Conservation (phyloP, 257 asterid genomes). For the Misopates orontium region DNA sequence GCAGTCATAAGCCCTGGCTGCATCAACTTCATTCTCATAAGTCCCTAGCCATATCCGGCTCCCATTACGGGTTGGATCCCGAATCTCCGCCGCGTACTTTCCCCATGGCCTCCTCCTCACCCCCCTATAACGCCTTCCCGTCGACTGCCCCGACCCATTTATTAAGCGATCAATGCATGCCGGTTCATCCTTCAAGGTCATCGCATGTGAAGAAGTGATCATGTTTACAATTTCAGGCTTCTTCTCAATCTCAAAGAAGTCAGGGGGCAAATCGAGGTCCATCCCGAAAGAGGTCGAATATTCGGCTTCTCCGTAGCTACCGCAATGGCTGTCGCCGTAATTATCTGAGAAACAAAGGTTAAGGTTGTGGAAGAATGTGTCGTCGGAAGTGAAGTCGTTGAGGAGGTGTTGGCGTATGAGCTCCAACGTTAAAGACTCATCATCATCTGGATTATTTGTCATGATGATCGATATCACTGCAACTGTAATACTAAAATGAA, state of each 20-base stretch:
- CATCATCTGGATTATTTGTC: no score
- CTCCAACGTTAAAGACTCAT: slow-evolving; percentile 48
- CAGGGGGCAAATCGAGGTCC: slow-evolving; percentile 28
- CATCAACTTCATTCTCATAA: slow-evolving; percentile 60
- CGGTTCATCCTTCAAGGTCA: slow-evolving; percentile 24
- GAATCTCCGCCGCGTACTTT: slow-evolving; percentile 84
- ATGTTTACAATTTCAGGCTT: slow-evolving; percentile 24
- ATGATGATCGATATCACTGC: no score
- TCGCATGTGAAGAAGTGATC: neutral
- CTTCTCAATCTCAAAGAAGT: slow-evolving; percentile 32
- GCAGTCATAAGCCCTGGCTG: slow-evolving; percentile 84
- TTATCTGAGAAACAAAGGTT: slow-evolving; percentile 28
- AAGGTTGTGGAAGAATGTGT: slow-evolving; percentile 45
- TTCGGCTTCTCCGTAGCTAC: slow-evolving; percentile 19
- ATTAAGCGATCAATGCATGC: no score
- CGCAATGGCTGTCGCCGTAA: no score
- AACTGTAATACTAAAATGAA: no score
- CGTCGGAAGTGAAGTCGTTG: slow-evolving; percentile 44
- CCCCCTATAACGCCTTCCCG: slow-evolving; percentile 57
- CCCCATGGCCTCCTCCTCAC: slow-evolving; percentile 96
- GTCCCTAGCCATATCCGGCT: slow-evolving; percentile 87
- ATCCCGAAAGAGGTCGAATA: slow-evolving; percentile 40
- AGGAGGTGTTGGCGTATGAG: slow-evolving; percentile 59
- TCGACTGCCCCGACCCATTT: slow-evolving; percentile 10
- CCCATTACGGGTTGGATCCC: slow-evolving; percentile 76